phyloP scores from a whole-genome alignment of 1,284 basidiomycete species.

The Leccinum huronense region DNA sequence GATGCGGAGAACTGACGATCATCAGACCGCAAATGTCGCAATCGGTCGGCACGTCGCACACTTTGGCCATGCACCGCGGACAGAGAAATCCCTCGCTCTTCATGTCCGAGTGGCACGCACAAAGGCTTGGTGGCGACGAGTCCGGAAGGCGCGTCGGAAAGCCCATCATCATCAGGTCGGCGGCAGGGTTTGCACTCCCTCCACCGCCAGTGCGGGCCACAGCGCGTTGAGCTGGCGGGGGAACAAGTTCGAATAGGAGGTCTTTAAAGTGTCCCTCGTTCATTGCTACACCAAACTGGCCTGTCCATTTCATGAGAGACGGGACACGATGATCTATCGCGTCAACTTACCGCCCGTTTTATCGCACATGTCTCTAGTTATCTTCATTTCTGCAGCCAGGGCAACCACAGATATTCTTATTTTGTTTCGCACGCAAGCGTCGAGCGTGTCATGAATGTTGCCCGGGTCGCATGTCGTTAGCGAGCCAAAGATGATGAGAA shows the following conservation, averaged over 20 bases:
- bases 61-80: constrained; percentile 87
- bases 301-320: constrained; percentile 40
- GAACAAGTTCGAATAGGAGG: constrained; percentile 92
- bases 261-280: constrained; percentile 98
- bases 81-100: constrained; percentile 92
- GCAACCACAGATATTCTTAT: constrained; percentile 93
- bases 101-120: constrained; percentile 91
- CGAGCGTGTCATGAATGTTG: constrained; percentile 91
- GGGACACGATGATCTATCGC: neutral
- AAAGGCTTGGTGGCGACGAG: constrained; percentile 79
- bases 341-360: constrained; percentile 75
- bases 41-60: constrained; percentile 98
- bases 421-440: constrained; percentile 75
- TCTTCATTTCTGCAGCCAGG: constrained; percentile 95
- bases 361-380: constrained; percentile 88
- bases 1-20: constrained; percentile 96
- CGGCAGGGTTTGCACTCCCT: constrained; percentile 58
- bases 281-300: constrained; percentile 91
- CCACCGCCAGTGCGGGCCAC: constrained; percentile 50
- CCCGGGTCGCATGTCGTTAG: constrained; percentile 96
- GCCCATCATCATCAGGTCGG: constrained; percentile 98
- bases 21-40: constrained; percentile 97
- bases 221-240: constrained; percentile 84
- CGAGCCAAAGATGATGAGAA: constrained; percentile 90
- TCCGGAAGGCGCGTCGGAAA: constrained; percentile 92